phyloP scores from a whole-genome alignment of 148 eudicot genomes.

The Mesembryanthemum crystallinum region DNA sequence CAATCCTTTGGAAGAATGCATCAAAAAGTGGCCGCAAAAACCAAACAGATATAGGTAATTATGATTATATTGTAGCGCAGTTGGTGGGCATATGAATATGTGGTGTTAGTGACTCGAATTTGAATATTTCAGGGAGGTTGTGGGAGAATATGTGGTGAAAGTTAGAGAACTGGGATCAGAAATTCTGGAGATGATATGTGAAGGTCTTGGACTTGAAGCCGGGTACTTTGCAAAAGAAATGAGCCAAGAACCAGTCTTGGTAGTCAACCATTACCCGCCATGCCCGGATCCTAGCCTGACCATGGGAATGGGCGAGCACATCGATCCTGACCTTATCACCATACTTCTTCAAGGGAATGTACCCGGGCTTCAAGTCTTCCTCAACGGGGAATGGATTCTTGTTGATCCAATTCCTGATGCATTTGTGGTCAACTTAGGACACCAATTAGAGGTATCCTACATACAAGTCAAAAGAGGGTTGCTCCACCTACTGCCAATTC shows the following conservation, averaged over 20 bases:
- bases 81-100: no score
- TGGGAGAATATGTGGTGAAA: not conserved
- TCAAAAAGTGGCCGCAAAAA: slow-evolving; percentile 45
- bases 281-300: slow-evolving; percentile 20
- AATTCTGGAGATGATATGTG: slow-evolving; percentile 22
- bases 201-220: slow-evolving; percentile 22
- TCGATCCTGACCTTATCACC: slow-evolving; percentile 25
- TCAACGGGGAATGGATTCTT: slow-evolving; percentile 27
- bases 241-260: not conserved
- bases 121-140: not conserved
- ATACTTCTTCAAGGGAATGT: slow-evolving; percentile 24
- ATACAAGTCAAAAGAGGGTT: no score
- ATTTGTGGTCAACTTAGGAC: slow-evolving; percentile 24
- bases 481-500: not conserved
- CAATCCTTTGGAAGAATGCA: slow-evolving; percentile 48
- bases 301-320: slow-evolving; percentile 16
- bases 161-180: slow-evolving; percentile 10
- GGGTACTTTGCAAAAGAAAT: slow-evolving; percentile 18
- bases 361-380: slow-evolving; percentile 30
- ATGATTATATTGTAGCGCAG: not conserved
- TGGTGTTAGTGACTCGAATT: not conserved
- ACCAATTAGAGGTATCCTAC: slow-evolving; percentile 22
- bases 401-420: slow-evolving; percentile 30
- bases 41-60: slow-evolving; percentile 38
- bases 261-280: slow-evolving; percentile 20